These are phyloP conservation scores for Petunia axillaris DNA, from an alignment of 257 asterid genomes.

Conservation along the genomic window DNA sequence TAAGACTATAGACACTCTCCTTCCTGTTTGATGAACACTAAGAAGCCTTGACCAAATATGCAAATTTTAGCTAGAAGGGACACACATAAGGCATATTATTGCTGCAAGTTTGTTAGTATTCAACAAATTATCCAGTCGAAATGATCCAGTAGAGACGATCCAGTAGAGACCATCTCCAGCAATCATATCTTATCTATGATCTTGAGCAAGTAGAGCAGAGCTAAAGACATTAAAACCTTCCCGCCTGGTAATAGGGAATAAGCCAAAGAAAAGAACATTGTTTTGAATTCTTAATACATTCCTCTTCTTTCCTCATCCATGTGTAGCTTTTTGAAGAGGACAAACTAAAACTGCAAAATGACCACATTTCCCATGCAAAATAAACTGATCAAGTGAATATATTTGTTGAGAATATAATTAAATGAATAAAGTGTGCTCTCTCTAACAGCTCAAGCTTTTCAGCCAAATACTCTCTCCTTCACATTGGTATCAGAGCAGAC, in stretches of 20 bases:
- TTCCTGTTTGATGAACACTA: conserved; percentile 16
- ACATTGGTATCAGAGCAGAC: too few relatives aligned
- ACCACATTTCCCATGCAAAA: conserved; percentile 18
- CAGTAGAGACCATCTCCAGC: background rate
- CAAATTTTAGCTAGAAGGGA: background rate
- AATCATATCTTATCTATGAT: background rate
- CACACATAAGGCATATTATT: background rate
- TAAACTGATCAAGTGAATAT: background rate
- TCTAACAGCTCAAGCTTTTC: too few relatives aligned
- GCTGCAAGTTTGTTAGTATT: conserved; percentile 4
- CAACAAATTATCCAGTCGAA: conserved; percentile 7
- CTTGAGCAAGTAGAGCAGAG: background rate
- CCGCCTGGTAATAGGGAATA: background rate
- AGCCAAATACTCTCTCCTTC: too few relatives aligned
- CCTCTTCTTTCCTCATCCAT: background rate
- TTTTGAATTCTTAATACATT: background rate
- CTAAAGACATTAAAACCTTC: background rate
- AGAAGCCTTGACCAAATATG: background rate
- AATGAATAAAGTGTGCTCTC: too few relatives aligned
- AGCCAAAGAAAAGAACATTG: background rate
- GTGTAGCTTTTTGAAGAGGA: background rate
- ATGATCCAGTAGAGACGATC: conserved; percentile 7
- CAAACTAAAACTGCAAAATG: background rate
- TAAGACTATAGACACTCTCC: background rate
- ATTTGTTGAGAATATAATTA: too few relatives aligned